Conservation (phyloP, 225 moss, liverwort and hornwort genomes). For the Anthoceros angustus region DNA sequence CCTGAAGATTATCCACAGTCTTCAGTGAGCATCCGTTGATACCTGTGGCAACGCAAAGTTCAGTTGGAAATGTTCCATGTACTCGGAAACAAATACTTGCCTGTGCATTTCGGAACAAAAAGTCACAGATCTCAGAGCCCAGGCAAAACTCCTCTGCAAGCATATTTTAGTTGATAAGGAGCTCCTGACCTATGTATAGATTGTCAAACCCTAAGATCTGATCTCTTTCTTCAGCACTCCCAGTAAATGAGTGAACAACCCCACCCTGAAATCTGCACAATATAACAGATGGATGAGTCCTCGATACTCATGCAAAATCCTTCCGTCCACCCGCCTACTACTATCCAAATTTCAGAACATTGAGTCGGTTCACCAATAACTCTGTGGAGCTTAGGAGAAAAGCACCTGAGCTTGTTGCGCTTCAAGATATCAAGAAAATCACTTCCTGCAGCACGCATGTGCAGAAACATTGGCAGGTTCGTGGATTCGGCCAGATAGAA, state of each 20-base stretch:
- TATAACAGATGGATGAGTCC: no score
- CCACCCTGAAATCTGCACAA: conserved; percentile 59
- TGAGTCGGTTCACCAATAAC: background rate
- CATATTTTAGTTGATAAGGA: background rate
- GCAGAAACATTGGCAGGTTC: conserved; percentile 78
- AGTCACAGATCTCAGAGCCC: background rate
- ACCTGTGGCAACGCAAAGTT: conserved; percentile 18
- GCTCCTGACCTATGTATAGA: conserved; percentile 41
- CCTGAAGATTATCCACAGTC: conserved; percentile 58
- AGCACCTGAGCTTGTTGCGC: conserved; percentile 65
- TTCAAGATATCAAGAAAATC: conserved; percentile 70
- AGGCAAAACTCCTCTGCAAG: conserved; percentile 6
- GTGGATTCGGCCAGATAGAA: conserved; percentile 88
- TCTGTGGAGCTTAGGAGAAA: background rate
- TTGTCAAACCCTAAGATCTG: conserved; percentile 59
- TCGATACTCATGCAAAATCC: no score
- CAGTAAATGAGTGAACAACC: conserved; percentile 94
- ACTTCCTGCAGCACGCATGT: conserved; percentile 75
- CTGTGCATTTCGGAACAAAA: no score
- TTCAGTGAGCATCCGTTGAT: conserved; percentile 97
- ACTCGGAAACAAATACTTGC: no score
- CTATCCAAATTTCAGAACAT: background rate
- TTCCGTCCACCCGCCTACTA: no score
- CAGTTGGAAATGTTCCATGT: no score
- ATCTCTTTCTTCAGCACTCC: conserved; percentile 55